Percentiles rank a stretch among this genome's conserved stretches.
phyloP scores from a whole-genome alignment of 345 rosid species.

The Erodium maritimum region DNA sequence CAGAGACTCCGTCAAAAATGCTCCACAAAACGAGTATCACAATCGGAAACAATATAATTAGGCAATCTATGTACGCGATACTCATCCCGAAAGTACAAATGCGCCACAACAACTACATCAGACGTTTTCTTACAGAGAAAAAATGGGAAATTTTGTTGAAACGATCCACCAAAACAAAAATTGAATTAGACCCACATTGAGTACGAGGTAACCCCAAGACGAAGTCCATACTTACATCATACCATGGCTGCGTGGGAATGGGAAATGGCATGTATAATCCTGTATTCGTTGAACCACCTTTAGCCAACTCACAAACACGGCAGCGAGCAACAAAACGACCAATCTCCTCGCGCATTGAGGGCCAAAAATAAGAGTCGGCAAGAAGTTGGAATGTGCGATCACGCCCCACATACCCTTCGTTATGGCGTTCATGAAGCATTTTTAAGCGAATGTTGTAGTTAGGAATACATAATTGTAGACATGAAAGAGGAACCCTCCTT shows the following conservation, averaged over 20 bases:
- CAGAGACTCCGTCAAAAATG: too few relatives aligned
- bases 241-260: background rate
- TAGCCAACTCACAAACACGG: background rate
- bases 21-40: background rate
- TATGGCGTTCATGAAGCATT: too few relatives aligned
- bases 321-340: background rate
- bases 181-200: background rate
- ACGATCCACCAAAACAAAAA: background rate
- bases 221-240: background rate
- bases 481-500: too few relatives aligned
- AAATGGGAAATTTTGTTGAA: slow-evolving; percentile 3
- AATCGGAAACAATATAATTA: background rate
- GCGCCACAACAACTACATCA: too few relatives aligned
- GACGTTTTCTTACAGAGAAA: background rate
- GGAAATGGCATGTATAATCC: background rate
- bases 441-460: too few relatives aligned
- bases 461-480: too few relatives aligned
- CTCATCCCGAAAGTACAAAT: background rate
- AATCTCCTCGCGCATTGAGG: too few relatives aligned
- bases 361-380: too few relatives aligned
- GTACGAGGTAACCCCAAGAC: background rate
- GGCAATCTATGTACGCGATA: background rate
- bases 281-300: background rate
- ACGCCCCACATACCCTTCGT: too few relatives aligned
- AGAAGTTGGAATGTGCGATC: too few relatives aligned